Evolutionary conservation across 2,329 filamentous ascomycete genomes (phyloP).

Genomic region (Davidsoniella virescens): DNA sequence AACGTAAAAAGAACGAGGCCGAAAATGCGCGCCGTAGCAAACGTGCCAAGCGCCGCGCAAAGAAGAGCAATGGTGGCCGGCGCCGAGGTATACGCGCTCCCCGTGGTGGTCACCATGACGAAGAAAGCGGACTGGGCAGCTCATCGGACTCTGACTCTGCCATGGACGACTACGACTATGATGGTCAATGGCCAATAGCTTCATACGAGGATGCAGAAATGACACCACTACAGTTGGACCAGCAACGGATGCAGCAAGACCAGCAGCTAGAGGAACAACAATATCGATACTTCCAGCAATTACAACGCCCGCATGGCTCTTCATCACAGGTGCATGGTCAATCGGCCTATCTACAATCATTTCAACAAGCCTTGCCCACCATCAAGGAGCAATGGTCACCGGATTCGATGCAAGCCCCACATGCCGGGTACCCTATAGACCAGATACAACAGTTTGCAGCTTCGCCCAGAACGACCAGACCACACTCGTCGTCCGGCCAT

Average conservation of each 20-base stretch:
- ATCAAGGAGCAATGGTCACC: too few species aligned
- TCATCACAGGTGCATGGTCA: too few species aligned
- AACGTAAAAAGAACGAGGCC: conserved; percentile 4
- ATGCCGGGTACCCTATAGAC: too few species aligned
- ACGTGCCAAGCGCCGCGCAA: not conserved
- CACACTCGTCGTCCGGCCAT: too few species aligned
- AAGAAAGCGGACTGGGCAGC: not conserved
- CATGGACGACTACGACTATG: conserved; percentile 4
- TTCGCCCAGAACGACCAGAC: too few species aligned
- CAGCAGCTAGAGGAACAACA: not conserved
- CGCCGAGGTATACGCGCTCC: not conserved
- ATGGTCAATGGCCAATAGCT: conserved; percentile 7
- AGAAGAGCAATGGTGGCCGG: not conserved
- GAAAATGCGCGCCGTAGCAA: conserved; percentile 5
- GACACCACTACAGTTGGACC: not conserved
- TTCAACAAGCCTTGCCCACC: too few species aligned
- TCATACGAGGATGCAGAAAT: conserved; percentile 5
- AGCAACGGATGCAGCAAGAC: not conserved
- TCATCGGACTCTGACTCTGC: not conserved
- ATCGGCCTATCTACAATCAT: too few species aligned
- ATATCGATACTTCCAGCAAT: not conserved
- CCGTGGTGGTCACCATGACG: not conserved
- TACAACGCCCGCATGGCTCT: too few species aligned
- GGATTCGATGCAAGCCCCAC: too few species aligned
- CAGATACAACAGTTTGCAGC: too few species aligned